Evolutionary conservation across 495 filamentous ascomycete species (phyloP).

Genomic region (Paragyromitra xinjiangensis): DNA sequence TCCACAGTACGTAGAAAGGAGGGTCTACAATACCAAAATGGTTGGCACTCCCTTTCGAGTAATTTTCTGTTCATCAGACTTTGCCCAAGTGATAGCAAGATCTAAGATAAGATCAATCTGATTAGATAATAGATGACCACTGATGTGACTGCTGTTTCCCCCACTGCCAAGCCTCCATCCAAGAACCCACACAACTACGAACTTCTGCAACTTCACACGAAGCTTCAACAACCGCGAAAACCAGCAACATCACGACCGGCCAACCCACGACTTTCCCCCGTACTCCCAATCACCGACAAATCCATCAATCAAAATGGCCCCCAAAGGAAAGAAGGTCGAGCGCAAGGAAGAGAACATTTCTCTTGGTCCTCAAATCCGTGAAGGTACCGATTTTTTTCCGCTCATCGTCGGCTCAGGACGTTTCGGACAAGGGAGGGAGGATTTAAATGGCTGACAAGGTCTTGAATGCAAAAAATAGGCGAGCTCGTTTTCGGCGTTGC

Average conservation of each 20-base stretch:
- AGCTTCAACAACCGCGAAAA: conserved; percentile 14
- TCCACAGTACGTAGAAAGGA: not conserved
- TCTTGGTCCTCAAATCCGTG: conserved; percentile 91
- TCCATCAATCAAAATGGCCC: conserved; percentile 54
- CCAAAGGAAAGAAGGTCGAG: conserved; percentile 59
- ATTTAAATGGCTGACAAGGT: conserved; percentile 31
- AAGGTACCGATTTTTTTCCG: conserved; percentile 65
- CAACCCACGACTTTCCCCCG: conserved; percentile 26
- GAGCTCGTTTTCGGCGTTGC: conserved; percentile 99
- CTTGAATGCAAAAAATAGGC: conserved; percentile 63
- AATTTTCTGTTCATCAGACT: no score
- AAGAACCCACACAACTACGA: conserved; percentile 29
- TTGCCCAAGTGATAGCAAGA: not conserved
- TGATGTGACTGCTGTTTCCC: conserved; percentile 51
- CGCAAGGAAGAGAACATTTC: conserved; percentile 89
- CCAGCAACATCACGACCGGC: conserved; percentile 41
- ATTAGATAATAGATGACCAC: conserved; percentile 27
- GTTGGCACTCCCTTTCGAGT: not conserved
- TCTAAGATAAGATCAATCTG: conserved; percentile 23
- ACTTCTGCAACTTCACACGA: conserved; percentile 37
- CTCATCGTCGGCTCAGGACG: not conserved
- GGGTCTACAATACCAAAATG: not conserved
- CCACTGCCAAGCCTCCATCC: conserved; percentile 39
- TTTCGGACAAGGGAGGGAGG: not conserved
- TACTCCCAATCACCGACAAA: conserved; percentile 39